Percentiles rank a stretch among this genome's conserved stretches.
Conservation (phyloP, 1,139 yeast species). For the Hansenula lynferdii region DNA sequence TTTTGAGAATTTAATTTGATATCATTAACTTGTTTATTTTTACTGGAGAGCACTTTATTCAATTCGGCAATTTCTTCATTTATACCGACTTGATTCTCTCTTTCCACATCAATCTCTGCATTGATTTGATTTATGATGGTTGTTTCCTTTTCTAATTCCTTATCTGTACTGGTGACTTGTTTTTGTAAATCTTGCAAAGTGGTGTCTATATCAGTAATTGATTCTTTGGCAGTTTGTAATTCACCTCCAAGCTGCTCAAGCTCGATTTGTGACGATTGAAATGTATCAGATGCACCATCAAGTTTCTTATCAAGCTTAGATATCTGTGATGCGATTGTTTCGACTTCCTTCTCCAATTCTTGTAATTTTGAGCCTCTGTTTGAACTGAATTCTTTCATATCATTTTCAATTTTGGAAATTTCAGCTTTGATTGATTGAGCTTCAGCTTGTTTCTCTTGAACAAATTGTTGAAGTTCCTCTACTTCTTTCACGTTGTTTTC, state of each 20-base stretch:
- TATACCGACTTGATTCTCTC: constrained; percentile 57
- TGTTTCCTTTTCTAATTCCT: constrained; percentile 28
- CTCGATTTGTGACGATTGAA: constrained; percentile 66
- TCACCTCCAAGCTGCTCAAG: constrained; percentile 66
- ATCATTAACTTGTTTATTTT: constrained; percentile 46
- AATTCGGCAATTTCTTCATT: constrained; percentile 76
- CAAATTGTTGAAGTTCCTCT: constrained; percentile 34
- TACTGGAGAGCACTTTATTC: constrained; percentile 44
- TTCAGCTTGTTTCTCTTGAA: constrained; percentile 31
- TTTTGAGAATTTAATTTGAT: constrained; percentile 54
- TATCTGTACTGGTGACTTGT: constrained; percentile 28
- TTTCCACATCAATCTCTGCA: constrained; percentile 54
- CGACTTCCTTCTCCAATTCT: constrained; percentile 56
- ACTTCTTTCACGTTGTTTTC: constrained; percentile 48
- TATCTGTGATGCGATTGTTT: constrained; percentile 33
- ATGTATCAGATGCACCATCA: constrained; percentile 44
- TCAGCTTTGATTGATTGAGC: constrained; percentile 33
- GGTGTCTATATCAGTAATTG: constrained; percentile 30
- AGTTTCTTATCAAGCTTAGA: constrained; percentile 37
- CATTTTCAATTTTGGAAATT: constrained; percentile 59
- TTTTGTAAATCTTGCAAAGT: constrained; percentile 35
- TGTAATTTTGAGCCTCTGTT: constrained; percentile 80
- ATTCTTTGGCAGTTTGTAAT: constrained; percentile 39
- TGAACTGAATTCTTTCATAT: constrained; percentile 74
- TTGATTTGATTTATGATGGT: constrained; percentile 33